Base-by-base conservation (phyloP, 805 yeast species). In the Barnettozyma wickerhamii region DNA sequence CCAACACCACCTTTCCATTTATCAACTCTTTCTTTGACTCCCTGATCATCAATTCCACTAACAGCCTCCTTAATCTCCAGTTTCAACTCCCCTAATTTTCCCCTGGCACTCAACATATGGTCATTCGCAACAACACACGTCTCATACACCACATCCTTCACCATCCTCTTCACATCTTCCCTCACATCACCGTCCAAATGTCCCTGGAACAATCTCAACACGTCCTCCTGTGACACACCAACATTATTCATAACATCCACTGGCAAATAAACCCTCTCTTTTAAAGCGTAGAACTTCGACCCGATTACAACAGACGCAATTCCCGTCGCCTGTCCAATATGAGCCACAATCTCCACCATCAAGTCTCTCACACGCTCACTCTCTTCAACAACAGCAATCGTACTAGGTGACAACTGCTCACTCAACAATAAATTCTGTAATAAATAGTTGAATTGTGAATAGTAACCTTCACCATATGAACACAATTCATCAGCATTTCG, bases 241-340 rank as follows among this genome's bases (percentile, higher is more conserved):
- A 68, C 60, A 37, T 67, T 62, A 1, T 78, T 66, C 74, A 84
- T 66, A 12, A 75, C 40, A 35, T 81, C 85, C 3, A 76, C 53
- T 0, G 95, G 95, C 31, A 87, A 59, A 26, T 78, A 69, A 12
- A 84, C 68, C 33, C 55, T 52, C 33, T 68, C 72, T 33, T 38
- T 33, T 17, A 60, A 56, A 0, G 84, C 80, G 57, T 77, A 80
- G 59, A 71, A 84, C 19, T 67, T 65, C 35, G 80, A 55, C 0
- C 84, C 85, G 38, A 82, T 63, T 12, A 87, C 67, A 60, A 76
- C 68, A 3, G 83, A 71, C 1, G 87, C 79, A 10, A 87, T 68
- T 0, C 89, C 81, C 0, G 82, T 75, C 2, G 93, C 85, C 58
- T 87, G 95, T 6, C 95, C 95, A 29, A 87, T 62, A 60, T 86